Conservation (phyloP, 2,329 filamentous ascomycete species). For the Aspergillus alliaceus region DNA sequence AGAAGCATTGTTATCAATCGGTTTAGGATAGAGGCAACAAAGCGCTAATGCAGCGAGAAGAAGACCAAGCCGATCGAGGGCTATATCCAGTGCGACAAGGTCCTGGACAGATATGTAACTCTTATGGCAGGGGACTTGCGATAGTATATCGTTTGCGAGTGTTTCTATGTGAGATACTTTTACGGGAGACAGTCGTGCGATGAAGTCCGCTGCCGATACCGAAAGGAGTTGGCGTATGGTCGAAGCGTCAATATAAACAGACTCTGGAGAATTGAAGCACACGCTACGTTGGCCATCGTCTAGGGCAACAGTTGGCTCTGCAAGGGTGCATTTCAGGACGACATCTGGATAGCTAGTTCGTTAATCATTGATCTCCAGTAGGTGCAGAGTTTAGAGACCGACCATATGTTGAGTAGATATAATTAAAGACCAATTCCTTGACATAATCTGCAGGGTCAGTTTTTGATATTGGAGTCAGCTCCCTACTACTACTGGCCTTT, state of each 20-base stretch:
- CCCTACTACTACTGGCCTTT: not conserved
- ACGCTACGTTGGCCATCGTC: not conserved
- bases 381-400: not conserved
- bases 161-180: not conserved
- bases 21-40: not conserved
- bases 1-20: not conserved
- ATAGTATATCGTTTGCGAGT: not conserved
- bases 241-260: not conserved
- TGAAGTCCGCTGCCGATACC: not conserved
- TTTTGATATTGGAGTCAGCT: not conserved
- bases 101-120: not conserved
- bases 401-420: slow-evolving; percentile 1
- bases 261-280: not conserved
- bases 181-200: not conserved
- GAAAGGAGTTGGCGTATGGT: not conserved
- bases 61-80: not conserved
- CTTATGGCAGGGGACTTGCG: not conserved
- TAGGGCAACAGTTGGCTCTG: not conserved
- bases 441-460: not conserved
- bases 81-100: not conserved
- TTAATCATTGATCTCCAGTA: not conserved
- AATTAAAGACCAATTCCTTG: not conserved
- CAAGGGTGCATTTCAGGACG: not conserved
- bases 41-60: not conserved
- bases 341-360: not conserved